phyloP scores from a whole-genome alignment of 352 stramenopile genomes.

The Pilasporangium apinafurcum region DNA sequence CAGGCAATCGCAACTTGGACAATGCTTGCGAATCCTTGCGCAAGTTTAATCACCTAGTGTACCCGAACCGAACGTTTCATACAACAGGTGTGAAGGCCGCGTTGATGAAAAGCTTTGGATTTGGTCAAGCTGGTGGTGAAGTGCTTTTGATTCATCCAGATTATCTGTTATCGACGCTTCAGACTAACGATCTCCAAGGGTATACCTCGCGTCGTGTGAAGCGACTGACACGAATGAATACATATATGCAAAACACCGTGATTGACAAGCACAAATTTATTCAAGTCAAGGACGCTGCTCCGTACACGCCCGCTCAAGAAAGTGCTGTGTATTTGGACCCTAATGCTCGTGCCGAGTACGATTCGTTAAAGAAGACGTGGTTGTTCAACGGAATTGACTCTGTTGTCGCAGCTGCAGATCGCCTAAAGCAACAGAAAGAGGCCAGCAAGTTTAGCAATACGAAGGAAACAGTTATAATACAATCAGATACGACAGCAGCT shows the following conservation, averaged over 20 bases:
- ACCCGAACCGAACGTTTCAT: constrained; percentile 77
- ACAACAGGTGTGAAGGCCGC: constrained; percentile 71
- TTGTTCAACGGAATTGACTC: too few species aligned
- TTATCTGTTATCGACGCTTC: constrained; percentile 57
- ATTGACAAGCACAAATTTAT: constrained; percentile 69
- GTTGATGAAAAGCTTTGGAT: constrained; percentile 82
- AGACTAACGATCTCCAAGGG: constrained; percentile 31
- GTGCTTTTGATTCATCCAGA: constrained; percentile 74
- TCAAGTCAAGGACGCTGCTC: constrained; percentile 75
- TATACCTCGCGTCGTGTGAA: too few species aligned
- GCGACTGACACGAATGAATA: constrained; percentile 68
- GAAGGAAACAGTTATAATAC: neutral
- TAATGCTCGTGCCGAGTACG: constrained; percentile 68
- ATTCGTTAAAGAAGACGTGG: constrained; percentile 59
- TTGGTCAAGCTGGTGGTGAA: constrained; percentile 71
- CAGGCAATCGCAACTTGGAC: constrained; percentile 80
- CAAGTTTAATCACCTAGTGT: constrained; percentile 75
- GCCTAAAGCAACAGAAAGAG: constrained; percentile 1
- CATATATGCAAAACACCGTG: constrained; percentile 65
- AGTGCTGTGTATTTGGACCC: constrained; percentile 84
- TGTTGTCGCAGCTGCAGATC: constrained; percentile 29
- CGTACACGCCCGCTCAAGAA: constrained; percentile 77
- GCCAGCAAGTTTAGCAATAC: too few species aligned
- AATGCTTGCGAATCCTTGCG: constrained; percentile 64
- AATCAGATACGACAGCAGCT: neutral